Conservation (phyloP, 139 green algal species). For the Coccomyxa sp. region DNA sequence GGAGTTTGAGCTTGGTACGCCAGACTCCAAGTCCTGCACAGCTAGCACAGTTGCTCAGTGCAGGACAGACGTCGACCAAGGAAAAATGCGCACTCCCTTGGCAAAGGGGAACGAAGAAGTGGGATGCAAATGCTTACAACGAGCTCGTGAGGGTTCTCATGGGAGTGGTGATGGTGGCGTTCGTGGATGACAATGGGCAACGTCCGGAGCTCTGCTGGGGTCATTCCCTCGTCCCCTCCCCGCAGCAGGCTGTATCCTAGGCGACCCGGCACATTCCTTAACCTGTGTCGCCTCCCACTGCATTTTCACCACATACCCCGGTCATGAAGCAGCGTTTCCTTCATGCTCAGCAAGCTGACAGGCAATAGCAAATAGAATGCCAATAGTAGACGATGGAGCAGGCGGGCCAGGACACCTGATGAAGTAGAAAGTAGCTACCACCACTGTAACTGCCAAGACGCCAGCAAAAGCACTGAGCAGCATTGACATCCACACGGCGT, state of each 20-base stretch:
- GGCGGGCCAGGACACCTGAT: conserved; percentile 22
- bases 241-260: conserved; percentile 16
- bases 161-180: neutral
- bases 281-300: conserved; percentile 1
- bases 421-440: conserved; percentile 64
- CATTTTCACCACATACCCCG: neutral
- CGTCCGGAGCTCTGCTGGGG: conserved; percentile 25
- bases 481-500: conserved; percentile 62
- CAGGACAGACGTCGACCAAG: no score
- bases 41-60: neutral
- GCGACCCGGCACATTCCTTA: neutral
- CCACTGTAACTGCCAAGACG: conserved; percentile 57
- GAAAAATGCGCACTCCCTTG: no score
- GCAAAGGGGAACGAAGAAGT: neutral
- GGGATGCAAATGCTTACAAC: neutral
- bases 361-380: no score
- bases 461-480: conserved; percentile 61
- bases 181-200: conserved; percentile 49
- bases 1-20: neutral
- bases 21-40: conserved; percentile 1
- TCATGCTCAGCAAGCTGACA: no score
- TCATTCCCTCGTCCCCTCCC: conserved; percentile 32
- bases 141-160: neutral
- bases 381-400: no score
- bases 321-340: no score